Evolutionary conservation across 2,329 filamentous ascomycete genomes (phyloP), one percentile per base, ranked within the genome.

Genomic region (Ophiostoma sp.): DNA sequence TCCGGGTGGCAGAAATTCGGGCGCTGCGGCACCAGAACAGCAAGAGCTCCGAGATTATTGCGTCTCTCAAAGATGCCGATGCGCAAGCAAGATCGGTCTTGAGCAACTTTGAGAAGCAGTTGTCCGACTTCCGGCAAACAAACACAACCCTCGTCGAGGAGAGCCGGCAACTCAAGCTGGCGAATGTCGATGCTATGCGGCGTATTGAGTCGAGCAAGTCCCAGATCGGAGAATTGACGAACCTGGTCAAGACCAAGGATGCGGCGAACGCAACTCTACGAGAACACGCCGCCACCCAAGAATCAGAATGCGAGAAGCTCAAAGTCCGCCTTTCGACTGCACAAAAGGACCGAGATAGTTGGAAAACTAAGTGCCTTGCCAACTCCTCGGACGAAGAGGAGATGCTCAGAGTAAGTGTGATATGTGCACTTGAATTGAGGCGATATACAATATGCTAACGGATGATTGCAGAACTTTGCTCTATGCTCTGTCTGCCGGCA

Each of bases 41-140:
- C 44, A 96, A 96, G 79, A 96, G 91, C 69, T 93, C 92, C 0
- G 95, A 98, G 76, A 96, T 98, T 70, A 93, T 99, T 58, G 85
- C 92, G 0, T 91, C 96, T 73, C 82, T 98, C 68, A 99, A 99
- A 81, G 94, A 98, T 67, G 86, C 92, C 1, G 95, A 98, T 76
- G 83, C 87, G 5, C 86, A 91, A 67, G 91, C 89, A 72, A 86
- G 92, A 65, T 87, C 87, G 16, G 79, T 97, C 41, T 82, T 95
- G 18, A 86, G 87, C 72, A 97, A 94, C 74, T 81, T 97, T 70
- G 95, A 99, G 79, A 97, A 97, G 80, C 93, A 98, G 76, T 80
- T 95, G 52, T 87, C 88, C 9, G 93, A 98, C 74, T 81, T 92
- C 73, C 92, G 89, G 76, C 91, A 94, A 72, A 86, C 90, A 18